These are phyloP conservation scores for Amphirosellinia nigrospora DNA, from an alignment of 495 filamentous ascomycete genomes.

Conservation along the genomic window DNA sequence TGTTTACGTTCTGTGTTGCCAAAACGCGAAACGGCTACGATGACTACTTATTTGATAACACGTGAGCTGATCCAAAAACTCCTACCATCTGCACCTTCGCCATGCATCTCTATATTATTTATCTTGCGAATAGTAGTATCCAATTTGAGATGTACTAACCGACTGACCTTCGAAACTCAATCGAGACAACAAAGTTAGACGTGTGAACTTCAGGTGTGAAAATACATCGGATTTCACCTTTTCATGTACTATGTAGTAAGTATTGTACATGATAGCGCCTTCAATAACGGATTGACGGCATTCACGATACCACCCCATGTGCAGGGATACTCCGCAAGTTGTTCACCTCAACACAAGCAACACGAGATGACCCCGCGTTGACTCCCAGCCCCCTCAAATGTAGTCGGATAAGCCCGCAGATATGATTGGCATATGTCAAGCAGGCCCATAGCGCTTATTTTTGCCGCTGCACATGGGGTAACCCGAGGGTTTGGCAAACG, in stretches of 20 bases:
- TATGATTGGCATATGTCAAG: constrained; percentile 15
- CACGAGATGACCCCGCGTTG: constrained; percentile 21
- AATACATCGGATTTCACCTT: not conserved
- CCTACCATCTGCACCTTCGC: not conserved
- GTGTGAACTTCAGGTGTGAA: not conserved
- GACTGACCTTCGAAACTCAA: not conserved
- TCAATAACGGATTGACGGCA: not conserved
- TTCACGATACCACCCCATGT: constrained; percentile 20
- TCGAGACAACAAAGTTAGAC: not conserved
- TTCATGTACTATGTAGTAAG: not conserved
- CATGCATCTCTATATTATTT: not conserved
- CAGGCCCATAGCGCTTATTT: constrained; percentile 9
- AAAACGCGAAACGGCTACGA: not conserved
- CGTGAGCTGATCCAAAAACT: too few species aligned
- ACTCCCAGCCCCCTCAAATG: constrained; percentile 14
- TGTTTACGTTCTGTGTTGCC: not conserved
- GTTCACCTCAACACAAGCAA: not conserved
- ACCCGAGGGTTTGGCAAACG: constrained; percentile 11
- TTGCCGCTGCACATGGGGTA: constrained; percentile 7
- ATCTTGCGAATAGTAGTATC: not conserved
- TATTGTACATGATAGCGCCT: not conserved
- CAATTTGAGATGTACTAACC: not conserved
- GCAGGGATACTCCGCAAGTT: constrained; percentile 19
- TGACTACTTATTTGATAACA: not conserved
- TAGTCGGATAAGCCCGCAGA: constrained; percentile 3